These are phyloP conservation scores for Podospora appendiculata DNA, from an alignment of 495 filamentous ascomycete genomes.

Conservation along the genomic window DNA sequence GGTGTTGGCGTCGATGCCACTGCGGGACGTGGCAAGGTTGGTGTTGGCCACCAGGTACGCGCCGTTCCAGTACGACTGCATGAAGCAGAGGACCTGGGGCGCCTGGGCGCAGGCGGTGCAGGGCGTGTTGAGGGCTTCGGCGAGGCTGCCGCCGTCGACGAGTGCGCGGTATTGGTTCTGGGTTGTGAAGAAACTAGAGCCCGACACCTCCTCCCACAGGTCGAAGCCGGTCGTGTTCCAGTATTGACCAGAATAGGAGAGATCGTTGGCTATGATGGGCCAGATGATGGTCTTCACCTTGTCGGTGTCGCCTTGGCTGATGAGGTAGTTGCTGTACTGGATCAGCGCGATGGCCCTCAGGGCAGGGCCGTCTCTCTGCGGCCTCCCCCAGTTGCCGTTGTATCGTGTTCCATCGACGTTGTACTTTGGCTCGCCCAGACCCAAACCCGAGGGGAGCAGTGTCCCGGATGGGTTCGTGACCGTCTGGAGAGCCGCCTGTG, in stretches of 20 bases:
- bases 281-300: constrained; percentile 38
- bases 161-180: constrained; percentile 39
- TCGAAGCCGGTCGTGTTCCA: constrained; percentile 60
- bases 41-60: constrained; percentile 50
- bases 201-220: constrained; percentile 62
- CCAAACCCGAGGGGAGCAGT: constrained; percentile 32
- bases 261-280: constrained; percentile 56
- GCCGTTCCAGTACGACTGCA: constrained; percentile 55
- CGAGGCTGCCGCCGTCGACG: constrained; percentile 50
- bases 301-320: constrained; percentile 31
- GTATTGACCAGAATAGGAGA: constrained; percentile 58
- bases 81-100: constrained; percentile 51
- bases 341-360: constrained; percentile 51
- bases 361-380: constrained; percentile 61
- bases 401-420: constrained; percentile 10
- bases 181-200: constrained; percentile 48
- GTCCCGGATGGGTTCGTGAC: constrained; percentile 51
- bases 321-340: constrained; percentile 34
- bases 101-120: constrained; percentile 41
- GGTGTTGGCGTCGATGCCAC: constrained; percentile 53
- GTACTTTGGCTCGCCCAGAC: constrained; percentile 51
- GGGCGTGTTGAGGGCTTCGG: constrained; percentile 27
- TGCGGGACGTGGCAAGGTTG: constrained; percentile 35
- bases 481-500: constrained; percentile 50
- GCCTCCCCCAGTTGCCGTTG: constrained; percentile 34